A percentile compares a stretch with the other conserved stretches of the same genome.
phyloP scores from a whole-genome alignment of 106 monocot genomes.

The Alisma plantagoaquatica region DNA sequence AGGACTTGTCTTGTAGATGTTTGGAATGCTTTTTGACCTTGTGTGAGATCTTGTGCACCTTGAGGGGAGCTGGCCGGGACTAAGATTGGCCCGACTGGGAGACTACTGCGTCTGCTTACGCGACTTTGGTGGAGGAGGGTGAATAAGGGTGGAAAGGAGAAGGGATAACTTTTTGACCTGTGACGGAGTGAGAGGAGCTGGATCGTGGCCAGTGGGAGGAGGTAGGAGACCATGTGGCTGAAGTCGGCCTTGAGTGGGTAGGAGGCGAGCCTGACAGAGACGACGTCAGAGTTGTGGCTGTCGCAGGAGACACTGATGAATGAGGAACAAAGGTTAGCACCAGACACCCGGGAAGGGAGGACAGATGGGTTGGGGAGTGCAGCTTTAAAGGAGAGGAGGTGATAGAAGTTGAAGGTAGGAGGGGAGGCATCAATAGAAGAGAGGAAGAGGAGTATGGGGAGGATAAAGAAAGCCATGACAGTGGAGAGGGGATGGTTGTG shows the following conservation, averaged over 20 bases:
- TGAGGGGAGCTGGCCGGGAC: too few species aligned
- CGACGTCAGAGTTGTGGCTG: slow-evolving; percentile 10
- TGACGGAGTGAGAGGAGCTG: slow-evolving; percentile 30
- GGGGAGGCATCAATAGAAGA: not conserved
- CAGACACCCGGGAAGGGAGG: slow-evolving; percentile 32
- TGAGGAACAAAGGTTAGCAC: slow-evolving; percentile 32
- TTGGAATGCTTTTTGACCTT: too few species aligned
- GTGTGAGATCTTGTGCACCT: too few species aligned
- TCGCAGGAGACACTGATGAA: slow-evolving; percentile 50
- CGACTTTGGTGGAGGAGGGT: too few species aligned
- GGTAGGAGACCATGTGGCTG: slow-evolving; percentile 24
- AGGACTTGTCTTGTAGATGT: too few species aligned
- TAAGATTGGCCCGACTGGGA: too few species aligned
- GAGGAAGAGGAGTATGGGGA: slow-evolving; percentile 7
- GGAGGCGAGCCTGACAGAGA: slow-evolving; percentile 26
- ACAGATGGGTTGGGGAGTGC: slow-evolving; percentile 29
- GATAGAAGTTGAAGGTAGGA: slow-evolving; percentile 24
- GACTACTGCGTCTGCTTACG: too few species aligned
- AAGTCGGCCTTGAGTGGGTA: slow-evolving; percentile 35
- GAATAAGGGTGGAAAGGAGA: too few species aligned
- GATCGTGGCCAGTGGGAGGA: slow-evolving; percentile 34
- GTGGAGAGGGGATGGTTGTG: not conserved
- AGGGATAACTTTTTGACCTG: too few species aligned
- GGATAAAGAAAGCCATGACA: slow-evolving; percentile 13
- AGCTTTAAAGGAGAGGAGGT: slow-evolving; percentile 45